phyloP scores from a whole-genome alignment of 192 early-diverging fungal genomes.

The Entrophospora sp. region DNA sequence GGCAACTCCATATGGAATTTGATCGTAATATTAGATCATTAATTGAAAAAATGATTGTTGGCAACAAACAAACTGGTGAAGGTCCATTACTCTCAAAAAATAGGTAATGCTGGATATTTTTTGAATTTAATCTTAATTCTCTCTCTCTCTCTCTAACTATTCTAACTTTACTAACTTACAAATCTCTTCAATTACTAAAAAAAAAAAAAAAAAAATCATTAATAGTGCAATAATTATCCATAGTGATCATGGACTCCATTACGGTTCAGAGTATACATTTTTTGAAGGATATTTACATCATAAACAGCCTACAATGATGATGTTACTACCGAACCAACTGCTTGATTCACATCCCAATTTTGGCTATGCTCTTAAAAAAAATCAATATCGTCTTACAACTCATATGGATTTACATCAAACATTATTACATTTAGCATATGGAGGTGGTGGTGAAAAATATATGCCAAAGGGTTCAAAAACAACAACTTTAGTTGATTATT shows the following conservation, averaged over 20 bases:
- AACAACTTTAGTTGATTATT: neutral
- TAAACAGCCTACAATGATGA: constrained; percentile 27
- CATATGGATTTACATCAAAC: constrained; percentile 30
- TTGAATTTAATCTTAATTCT: too few species aligned
- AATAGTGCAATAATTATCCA: constrained; percentile 26
- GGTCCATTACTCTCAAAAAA: too few species aligned
- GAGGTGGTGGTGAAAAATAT: too few species aligned
- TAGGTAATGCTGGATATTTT: too few species aligned
- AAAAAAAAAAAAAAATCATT: too few species aligned
- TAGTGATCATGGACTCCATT: constrained; percentile 32
- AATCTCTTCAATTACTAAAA: too few species aligned
- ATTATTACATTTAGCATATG: constrained; percentile 28
- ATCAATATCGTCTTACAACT: constrained; percentile 21
- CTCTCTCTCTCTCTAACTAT: too few species aligned
- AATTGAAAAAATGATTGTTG: too few species aligned
- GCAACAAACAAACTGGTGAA: too few species aligned
- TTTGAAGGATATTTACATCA: constrained; percentile 30
- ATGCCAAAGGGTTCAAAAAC: constrained; percentile 14
- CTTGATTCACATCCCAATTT: constrained; percentile 11
- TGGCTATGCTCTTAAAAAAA: constrained; percentile 18
- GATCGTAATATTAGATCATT: too few species aligned
- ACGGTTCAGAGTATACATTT: constrained; percentile 29
- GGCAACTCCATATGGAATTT: too few species aligned
- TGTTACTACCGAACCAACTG: constrained; percentile 23
- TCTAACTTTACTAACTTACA: too few species aligned